Base-by-base conservation (phyloP, 768 basidiomycete species). In the Phlegmacium glaucopus region DNA sequence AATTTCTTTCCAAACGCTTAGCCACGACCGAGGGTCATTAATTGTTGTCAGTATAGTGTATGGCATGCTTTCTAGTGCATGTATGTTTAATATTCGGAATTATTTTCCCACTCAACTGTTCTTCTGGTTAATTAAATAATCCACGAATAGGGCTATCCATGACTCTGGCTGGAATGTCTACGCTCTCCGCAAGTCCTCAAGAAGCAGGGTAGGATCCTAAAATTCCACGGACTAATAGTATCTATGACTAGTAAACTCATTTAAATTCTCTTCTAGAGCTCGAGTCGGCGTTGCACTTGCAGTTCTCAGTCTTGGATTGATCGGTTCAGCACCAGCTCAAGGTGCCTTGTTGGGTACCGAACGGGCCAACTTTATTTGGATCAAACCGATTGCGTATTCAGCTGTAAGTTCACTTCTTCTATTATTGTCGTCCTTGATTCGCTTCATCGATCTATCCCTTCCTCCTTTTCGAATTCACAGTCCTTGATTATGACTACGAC, bases 21-120 rank as follows among this genome's bases (percentile, higher is more conserved):
- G 69, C 11, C 53, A 65, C 38, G 59, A 51, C 38, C 44, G 57
- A 1, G 63, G 51, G 0, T 61, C 65, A 9, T 55, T 74, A n/a
- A 57, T 74, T 25, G 58, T 61, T 15, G 65, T 77, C 18, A 66
- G 66, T 30, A 55, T 72, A 2, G 38, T 77, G 8, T 77, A 77
- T 45, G 75, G 76, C 0, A 54, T 76, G 17, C 64, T 69, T 29
- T 73, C 74, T 6, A 74, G 75, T 6, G 72, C 71, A 38, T 73
- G 70, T 72, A 39, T 50, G 65, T 53, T 18, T 36, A 27, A 6
- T 9, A 15, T 27, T 11, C 30, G 17, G 17, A 26, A 6, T 36
- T 27, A 11, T 15, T 28, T 39, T 9, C n/a, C n/a, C n/a, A n/a
- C n/a, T n/a, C n/a, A n/a, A n/a, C n/a, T n/a, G n/a, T n/a, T n/a